Percentiles rank a stretch among this genome's conserved stretches.
Conservation (phyloP, 2,329 filamentous ascomycete genomes). For the Cercospora zeina region DNA sequence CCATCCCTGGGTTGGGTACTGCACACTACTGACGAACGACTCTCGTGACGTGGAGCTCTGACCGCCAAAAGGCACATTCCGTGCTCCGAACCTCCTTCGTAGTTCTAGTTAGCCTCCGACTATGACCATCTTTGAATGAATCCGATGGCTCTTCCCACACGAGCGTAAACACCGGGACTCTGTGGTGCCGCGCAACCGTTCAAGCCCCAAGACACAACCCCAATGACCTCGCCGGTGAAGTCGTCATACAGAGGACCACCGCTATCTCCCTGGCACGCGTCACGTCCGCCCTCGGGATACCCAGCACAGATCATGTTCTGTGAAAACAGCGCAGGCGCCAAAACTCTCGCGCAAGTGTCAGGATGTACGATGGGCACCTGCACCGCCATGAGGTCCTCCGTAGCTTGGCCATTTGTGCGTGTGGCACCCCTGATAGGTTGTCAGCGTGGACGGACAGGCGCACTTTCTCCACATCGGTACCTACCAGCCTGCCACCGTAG, state of each 20-base stretch:
- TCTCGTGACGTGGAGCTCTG: slow-evolving; percentile 1
- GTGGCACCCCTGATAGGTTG: not conserved
- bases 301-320: slow-evolving; percentile 10
- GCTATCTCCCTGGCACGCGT: slow-evolving; percentile 1
- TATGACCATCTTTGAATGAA: slow-evolving; percentile 1
- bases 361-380: slow-evolving; percentile 6
- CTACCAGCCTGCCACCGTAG: slow-evolving; percentile 7
- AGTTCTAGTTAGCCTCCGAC: not conserved
- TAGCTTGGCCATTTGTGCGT: not conserved
- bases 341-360: not conserved
- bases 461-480: not conserved
- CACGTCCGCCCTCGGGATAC: not conserved
- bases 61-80: not conserved
- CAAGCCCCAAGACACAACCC: not conserved
- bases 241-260: slow-evolving; percentile 4
- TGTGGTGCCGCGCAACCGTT: slow-evolving; percentile 5
- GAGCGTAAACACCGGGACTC: slow-evolving; percentile 7
- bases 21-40: not conserved
- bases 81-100: not conserved
- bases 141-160: slow-evolving; percentile 1
- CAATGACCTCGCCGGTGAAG: not conserved
- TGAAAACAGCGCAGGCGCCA: not conserved
- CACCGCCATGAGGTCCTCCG: not conserved
- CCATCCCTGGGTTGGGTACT: not conserved
- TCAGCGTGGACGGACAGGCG: not conserved